Percentiles rank a stretch among this genome's conserved stretches.
Conservation (phyloP, 1,139 yeast genomes). For the Lodderomyces margitis region DNA sequence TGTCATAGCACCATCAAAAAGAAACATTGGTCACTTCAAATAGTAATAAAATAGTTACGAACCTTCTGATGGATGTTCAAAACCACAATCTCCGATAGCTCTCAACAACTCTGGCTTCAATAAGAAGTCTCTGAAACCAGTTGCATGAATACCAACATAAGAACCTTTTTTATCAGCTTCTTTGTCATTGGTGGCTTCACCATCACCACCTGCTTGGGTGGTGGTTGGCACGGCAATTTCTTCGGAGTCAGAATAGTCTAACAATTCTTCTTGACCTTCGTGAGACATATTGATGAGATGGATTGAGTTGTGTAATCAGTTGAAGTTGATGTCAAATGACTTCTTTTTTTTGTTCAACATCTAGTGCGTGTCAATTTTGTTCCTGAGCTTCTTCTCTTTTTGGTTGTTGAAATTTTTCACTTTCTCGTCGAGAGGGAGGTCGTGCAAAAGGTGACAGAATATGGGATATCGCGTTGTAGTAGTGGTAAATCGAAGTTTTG, state of each 20-base stretch:
- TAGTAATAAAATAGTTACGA: slow-evolving; percentile 38
- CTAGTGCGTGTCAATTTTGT: not conserved
- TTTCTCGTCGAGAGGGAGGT: slow-evolving; percentile 1
- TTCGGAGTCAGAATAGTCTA: slow-evolving; percentile 98
- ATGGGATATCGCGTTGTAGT: not conserved
- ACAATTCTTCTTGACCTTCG: slow-evolving; percentile 98
- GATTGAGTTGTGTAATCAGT: not conserved
- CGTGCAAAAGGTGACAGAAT: slow-evolving; percentile 3
- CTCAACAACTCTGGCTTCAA: slow-evolving; percentile 94
- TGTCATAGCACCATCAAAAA: slow-evolving; percentile 1
- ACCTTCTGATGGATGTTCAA: slow-evolving; percentile 99
- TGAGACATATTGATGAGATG: slow-evolving; percentile 51
- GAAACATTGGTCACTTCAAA: slow-evolving; percentile 2
- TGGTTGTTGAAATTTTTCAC: slow-evolving; percentile 4
- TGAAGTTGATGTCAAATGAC: slow-evolving; percentile 1
- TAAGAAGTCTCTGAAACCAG: slow-evolving; percentile 97
- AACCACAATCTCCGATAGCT: slow-evolving; percentile 99
- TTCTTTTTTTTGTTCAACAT: not conserved
- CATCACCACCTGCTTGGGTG: slow-evolving; percentile 37
- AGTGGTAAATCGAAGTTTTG: no score
- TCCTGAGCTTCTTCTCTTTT: slow-evolving; percentile 1
- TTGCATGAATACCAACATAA: slow-evolving; percentile 96
- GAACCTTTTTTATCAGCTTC: slow-evolving; percentile 91
- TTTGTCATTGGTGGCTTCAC: slow-evolving; percentile 44
- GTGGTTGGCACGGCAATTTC: slow-evolving; percentile 82